phyloP scores from a whole-genome alignment of 2,329 filamentous ascomycete genomes.

The Venturia aucupariae region DNA sequence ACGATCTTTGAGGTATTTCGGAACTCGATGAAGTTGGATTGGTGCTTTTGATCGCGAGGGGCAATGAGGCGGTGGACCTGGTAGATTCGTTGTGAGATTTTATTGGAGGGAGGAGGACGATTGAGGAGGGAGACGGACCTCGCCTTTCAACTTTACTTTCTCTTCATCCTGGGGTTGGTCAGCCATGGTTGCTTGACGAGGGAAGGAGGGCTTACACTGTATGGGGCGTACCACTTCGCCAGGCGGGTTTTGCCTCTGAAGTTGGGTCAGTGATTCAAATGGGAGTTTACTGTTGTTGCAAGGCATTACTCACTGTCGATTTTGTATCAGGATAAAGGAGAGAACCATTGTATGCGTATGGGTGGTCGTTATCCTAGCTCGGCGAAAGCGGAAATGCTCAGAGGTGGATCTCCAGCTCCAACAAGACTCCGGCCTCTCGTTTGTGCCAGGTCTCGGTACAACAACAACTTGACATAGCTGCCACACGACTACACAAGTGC shows the following conservation, averaged over 20 bases:
- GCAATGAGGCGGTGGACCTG: conserved; percentile 97
- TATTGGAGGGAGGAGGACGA: neutral
- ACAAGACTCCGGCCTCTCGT: too few species aligned
- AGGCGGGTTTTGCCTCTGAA: conserved; percentile 90
- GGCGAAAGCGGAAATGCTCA: neutral
- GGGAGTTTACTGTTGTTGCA: neutral
- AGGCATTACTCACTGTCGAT: conserved; percentile 57
- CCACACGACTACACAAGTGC: too few species aligned
- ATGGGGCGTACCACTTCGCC: conserved; percentile 98
- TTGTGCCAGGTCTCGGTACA: too few species aligned
- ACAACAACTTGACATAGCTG: too few species aligned
- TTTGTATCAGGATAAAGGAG: conserved; percentile 85
- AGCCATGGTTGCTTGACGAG: conserved; percentile 16
- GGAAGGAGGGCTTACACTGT: conserved; percentile 50
- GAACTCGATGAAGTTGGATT: conserved; percentile 97
- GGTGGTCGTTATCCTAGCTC: neutral
- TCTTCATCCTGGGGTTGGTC: conserved; percentile 63
- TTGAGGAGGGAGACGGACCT: conserved; percentile 46
- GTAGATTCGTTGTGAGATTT: conserved; percentile 9
- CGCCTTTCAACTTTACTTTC: conserved; percentile 98
- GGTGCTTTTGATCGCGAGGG: conserved; percentile 96
- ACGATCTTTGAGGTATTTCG: conserved; percentile 86
- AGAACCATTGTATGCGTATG: conserved; percentile 45
- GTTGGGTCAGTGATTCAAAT: neutral
- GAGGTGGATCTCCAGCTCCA: neutral